Conservation (phyloP, 176 grass and related monocot genomes). For the Oryza glumipatula region DNA sequence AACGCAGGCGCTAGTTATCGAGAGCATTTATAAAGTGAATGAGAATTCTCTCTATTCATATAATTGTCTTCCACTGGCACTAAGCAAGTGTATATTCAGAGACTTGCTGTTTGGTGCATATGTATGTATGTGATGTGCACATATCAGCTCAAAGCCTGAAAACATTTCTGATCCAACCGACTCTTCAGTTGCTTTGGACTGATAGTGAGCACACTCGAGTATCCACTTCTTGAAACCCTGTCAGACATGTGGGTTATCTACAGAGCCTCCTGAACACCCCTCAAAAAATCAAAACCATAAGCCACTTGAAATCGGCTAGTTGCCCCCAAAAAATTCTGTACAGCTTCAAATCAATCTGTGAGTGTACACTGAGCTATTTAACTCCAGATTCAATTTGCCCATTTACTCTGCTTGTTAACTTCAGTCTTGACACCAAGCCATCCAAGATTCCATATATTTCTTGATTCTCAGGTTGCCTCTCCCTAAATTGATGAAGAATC, state of each 20-base stretch:
- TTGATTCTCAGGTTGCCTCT: constrained; percentile 44
- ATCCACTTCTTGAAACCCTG: background rate
- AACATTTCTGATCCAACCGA: too few species aligned
- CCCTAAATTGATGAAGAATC: constrained; percentile 47
- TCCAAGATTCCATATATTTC: constrained; percentile 66
- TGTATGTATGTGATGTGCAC: too few species aligned
- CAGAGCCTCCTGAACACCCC: background rate
- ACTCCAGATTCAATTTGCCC: background rate
- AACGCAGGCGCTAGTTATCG: too few species aligned
- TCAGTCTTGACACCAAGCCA: constrained; percentile 38
- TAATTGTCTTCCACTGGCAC: too few species aligned
- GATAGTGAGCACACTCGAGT: too few species aligned
- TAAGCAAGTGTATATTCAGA: too few species aligned
- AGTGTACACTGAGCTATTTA: background rate
- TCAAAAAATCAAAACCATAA: background rate
- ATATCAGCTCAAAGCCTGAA: too few species aligned
- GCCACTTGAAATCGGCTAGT: background rate
- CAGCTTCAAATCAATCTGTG: background rate
- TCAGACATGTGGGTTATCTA: background rate
- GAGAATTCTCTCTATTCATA: too few species aligned
- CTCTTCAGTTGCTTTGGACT: too few species aligned
- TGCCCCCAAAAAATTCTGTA: background rate
- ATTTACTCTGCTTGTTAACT: background rate
- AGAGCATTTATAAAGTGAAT: too few species aligned
- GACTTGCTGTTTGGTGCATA: too few species aligned